Base-by-base conservation (phyloP, 306 rosid genomes). In the Dicorynia guianensis region DNA sequence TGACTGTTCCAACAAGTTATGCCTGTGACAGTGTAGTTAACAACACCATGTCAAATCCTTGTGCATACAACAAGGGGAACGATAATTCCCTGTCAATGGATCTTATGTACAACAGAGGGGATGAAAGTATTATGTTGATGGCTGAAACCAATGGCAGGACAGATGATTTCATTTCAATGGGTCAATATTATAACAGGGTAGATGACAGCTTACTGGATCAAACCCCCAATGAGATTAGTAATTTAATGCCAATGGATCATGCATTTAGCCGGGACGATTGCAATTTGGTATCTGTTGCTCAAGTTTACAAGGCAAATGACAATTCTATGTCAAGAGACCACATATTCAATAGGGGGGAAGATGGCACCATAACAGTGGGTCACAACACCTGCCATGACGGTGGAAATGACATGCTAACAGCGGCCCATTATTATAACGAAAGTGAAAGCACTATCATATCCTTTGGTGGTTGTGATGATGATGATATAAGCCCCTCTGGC, bases 371-470 rank as follows among this genome's bases (percentile, higher is more conserved):
- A 39, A 69, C 85, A 4, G 38, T 76, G 35, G 65, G 74, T 72
- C 80, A 75, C 43, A 15, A 25, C 30, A 2, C 81, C 76, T 71
- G 70, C 63, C 56, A 44, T 58, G 48, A 76, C 35, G 72, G 18
- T n/a, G 80, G 72, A 59, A 79, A 30, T 44, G 75, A 15, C 67
- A 44, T 48, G 18, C 42, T 66, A 40, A 49, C 77, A 4, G 42
- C 71, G 53, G 79, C 82, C 50, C 87, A 79, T 33, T 72, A 87
- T 25, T 79, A 68, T 64, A 76, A 38, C 34, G 76, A 82, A 59
- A 84, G 84, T 11, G 85, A 82, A 72, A 76, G 87, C 69, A 82
- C 89, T 35, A 82, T 82, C 71, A 85, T 85, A 76, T 85, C 89
- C 34, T 85, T 85, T 80, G 89, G 89, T 25, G 83, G 87, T n/a